Conservation (phyloP, 768 basidiomycete genomes). For the Calvatia gigantea region DNA sequence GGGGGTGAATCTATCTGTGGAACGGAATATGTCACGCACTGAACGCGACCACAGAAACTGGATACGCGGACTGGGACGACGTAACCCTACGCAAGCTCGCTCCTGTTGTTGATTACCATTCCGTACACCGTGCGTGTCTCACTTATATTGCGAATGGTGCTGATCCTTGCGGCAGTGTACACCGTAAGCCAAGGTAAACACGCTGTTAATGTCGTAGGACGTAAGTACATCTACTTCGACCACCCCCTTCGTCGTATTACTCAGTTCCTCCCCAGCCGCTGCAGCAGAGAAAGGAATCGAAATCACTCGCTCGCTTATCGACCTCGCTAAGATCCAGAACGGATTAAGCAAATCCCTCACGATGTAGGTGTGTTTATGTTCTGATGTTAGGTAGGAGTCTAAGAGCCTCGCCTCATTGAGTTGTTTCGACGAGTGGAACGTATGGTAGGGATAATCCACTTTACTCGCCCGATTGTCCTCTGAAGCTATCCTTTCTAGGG, state of each 20-base stretch:
- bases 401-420: no score
- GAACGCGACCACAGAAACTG: conserved; percentile 27
- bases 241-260: background rate
- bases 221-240: conserved; percentile 21
- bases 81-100: conserved; percentile 37
- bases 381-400: no score
- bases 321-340: conserved; percentile 43
- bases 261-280: conserved; percentile 29
- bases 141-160: background rate
- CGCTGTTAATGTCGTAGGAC: conserved; percentile 51
- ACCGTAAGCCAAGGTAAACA: conserved; percentile 41
- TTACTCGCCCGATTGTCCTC: background rate
- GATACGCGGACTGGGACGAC: conserved; percentile 40
- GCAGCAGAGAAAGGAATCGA: conserved; percentile 52
- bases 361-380: conserved; percentile 34
- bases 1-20: conserved; percentile 33
- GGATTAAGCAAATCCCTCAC: conserved; percentile 32
- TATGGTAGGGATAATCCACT: conserved; percentile 30
- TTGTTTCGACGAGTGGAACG: conserved; percentile 58
- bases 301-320: conserved; percentile 47
- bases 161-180: conserved; percentile 28
- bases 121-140: conserved; percentile 32
- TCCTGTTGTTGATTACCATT: conserved; percentile 50
- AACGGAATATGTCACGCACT: conserved; percentile 14
- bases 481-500: conserved; percentile 22